A percentile compares a stretch with the other conserved stretches of the same genome.
Conservation (phyloP, 306 rosid genomes). For the Vicia villosa region DNA sequence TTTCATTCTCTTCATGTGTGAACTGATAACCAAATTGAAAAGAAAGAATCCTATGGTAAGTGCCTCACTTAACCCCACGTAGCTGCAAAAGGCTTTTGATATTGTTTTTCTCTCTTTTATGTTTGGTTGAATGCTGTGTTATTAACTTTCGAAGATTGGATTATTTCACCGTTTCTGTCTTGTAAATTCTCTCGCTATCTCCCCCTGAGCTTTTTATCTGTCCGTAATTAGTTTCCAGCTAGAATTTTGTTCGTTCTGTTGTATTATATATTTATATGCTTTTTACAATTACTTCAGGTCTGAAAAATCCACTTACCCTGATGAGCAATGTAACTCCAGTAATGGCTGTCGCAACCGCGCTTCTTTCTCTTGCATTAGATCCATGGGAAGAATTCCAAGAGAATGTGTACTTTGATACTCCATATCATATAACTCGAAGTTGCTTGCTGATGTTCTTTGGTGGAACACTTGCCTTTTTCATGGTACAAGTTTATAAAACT, state of each 20-base stretch:
- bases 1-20: conserved; percentile 40
- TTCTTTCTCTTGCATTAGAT: conserved; percentile 79
- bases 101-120: neutral
- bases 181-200: neutral
- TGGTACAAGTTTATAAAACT: conserved; percentile 55
- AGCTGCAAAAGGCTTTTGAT: neutral
- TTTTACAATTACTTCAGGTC: conserved; percentile 59
- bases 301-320: conserved; percentile 87
- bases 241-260: conserved; percentile 16
- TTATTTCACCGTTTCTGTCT: conserved; percentile 1
- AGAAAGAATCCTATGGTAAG: conserved; percentile 96
- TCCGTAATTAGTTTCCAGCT: neutral
- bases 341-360: conserved; percentile 76
- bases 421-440: conserved; percentile 76
- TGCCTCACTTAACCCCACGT: conserved; percentile 17
- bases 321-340: conserved; percentile 96
- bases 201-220: neutral
- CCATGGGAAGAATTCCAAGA: conserved; percentile 80
- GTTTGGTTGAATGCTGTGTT: conserved; percentile 1
- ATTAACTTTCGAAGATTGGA: conserved; percentile 25
- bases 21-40: conserved; percentile 49
- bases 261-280: conserved; percentile 11
- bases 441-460: conserved; percentile 86
- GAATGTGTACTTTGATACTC: conserved; percentile 73
- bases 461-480: conserved; percentile 88